These are phyloP conservation scores for Zygoascus ofunaensis DNA, from an alignment of 805 yeast species.

Conservation along the genomic window DNA sequence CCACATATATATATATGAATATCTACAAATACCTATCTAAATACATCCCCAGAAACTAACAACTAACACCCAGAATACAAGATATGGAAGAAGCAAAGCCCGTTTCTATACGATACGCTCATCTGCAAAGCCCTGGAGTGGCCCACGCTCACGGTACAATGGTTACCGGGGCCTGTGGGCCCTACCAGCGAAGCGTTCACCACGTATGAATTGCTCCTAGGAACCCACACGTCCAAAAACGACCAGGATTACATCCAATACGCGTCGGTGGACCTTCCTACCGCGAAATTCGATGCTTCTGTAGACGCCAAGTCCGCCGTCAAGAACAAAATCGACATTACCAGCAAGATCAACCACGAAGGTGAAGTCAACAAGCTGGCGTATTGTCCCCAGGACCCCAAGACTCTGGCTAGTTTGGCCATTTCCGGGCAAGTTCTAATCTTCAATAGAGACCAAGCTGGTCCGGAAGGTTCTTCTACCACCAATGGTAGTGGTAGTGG, in stretches of 20 bases:
- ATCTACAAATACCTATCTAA: no score
- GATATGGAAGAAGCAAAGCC: constrained; percentile 57
- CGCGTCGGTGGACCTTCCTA: constrained; percentile 32
- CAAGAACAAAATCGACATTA: constrained; percentile 29
- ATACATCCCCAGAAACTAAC: no score
- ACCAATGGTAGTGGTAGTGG: neutral
- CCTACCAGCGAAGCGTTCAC: constrained; percentile 17
- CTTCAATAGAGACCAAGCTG: constrained; percentile 33
- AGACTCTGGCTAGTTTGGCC: constrained; percentile 47
- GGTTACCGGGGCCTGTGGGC: constrained; percentile 43
- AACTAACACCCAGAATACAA: constrained; percentile 42
- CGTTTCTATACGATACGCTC: constrained; percentile 47
- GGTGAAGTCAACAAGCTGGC: constrained; percentile 60
- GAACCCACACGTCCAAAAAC: constrained; percentile 54
- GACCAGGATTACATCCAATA: constrained; percentile 39
- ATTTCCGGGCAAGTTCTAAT: constrained; percentile 31
- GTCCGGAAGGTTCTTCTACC: constrained; percentile 8
- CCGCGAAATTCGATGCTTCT: constrained; percentile 8
- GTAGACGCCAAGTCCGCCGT: constrained; percentile 1
- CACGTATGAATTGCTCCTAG: constrained; percentile 45
- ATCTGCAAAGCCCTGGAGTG: constrained; percentile 46
- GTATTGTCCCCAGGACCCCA: constrained; percentile 40
- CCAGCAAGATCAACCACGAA: constrained; percentile 50
- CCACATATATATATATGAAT: no score
- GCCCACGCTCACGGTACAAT: constrained; percentile 55